Base-by-base conservation (phyloP, 805 yeast species). In the Hanseniaspora meyeri region DNA sequence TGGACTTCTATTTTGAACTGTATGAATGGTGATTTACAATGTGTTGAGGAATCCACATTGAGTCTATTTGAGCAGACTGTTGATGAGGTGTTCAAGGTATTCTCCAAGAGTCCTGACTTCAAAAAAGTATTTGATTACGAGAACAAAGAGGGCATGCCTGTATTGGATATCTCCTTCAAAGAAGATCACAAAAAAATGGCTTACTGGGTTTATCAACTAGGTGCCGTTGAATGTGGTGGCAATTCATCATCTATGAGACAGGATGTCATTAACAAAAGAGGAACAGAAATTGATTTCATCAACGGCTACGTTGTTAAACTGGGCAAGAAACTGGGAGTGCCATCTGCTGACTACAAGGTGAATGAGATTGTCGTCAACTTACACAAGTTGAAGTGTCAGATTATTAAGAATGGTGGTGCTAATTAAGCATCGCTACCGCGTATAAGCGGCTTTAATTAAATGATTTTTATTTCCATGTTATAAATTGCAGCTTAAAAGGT, bases 201-300 rank as follows among this genome's bases (percentile, higher is more conserved):
- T 9, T 64, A 67, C 1, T 60, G 63, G 32, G 67, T 74, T 8
- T 74, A 77, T 12, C 50, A 66, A 27, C 67, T 72, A 9, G 79
- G 80, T 5, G 70, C 77, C 20, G 63, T 66, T 20, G 60, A 66
- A 11, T 79, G 90, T 3, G 75, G 77, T 0, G 66, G 74, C 43
- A 91, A 89, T 61, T 73, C 76, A 27, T 69, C 75, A 12, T 74
- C 77, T 1, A 75, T 74, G 77, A 68, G 77, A 64, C 76, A 74
- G 58, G 97, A 91, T 62, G 73, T 66, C 2, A 51, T 72, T 12
- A 69, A 72, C 59, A 58, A 77, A 58, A 76, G 78, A 61, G 75
- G 73, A 16, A 86, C 93, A 0, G 98, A 91, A 65, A 78, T 91
- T 20, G 85, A 83, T 59, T 85, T 78, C 65, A 82, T 91, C 58